Percentiles rank a stretch among this genome's conserved stretches.
Conservation (phyloP, 2,329 filamentous ascomycete genomes). For the Hirsutella minnesotensis region DNA sequence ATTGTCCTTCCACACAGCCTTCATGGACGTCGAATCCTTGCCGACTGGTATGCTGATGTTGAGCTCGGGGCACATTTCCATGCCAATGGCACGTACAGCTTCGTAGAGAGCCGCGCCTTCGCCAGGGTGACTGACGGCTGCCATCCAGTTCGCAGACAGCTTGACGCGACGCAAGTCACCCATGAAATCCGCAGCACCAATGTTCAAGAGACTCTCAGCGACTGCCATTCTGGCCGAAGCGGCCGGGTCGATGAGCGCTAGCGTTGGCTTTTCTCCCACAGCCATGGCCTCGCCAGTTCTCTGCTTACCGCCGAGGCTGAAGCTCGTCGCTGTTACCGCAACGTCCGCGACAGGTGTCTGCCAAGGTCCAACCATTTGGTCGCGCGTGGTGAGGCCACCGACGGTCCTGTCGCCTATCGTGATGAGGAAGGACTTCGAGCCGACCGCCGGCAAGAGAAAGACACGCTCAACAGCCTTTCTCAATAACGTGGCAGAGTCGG, state of each 20-base stretch:
- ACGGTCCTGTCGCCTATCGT: constrained; percentile 92
- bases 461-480: constrained; percentile 67
- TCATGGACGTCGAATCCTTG: constrained; percentile 98
- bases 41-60: constrained; percentile 90
- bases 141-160: constrained; percentile 98
- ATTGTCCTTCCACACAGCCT: constrained; percentile 81
- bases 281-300: constrained; percentile 92
- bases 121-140: constrained; percentile 82
- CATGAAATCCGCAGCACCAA: constrained; percentile 63
- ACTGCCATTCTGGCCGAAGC: constrained; percentile 96
- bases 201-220: constrained; percentile 83
- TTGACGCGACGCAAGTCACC: constrained; percentile 69
- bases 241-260: constrained; percentile 80
- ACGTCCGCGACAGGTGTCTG: constrained; percentile 90
- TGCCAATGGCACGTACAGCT: constrained; percentile 83
- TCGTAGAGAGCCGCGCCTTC: constrained; percentile 90
- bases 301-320: constrained; percentile 52
- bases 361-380: constrained; percentile 96
- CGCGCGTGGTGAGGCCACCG: constrained; percentile 75
- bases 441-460: constrained; percentile 75
- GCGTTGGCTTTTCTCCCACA: constrained; percentile 82
- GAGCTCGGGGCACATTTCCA: constrained; percentile 84
- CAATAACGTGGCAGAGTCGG: constrained; percentile 39
- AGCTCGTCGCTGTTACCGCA: constrained; percentile 77
- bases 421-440: constrained; percentile 95